phyloP scores from a whole-genome alignment of 1,139 yeast genomes.

The Neolecta irregularis region DNA sequence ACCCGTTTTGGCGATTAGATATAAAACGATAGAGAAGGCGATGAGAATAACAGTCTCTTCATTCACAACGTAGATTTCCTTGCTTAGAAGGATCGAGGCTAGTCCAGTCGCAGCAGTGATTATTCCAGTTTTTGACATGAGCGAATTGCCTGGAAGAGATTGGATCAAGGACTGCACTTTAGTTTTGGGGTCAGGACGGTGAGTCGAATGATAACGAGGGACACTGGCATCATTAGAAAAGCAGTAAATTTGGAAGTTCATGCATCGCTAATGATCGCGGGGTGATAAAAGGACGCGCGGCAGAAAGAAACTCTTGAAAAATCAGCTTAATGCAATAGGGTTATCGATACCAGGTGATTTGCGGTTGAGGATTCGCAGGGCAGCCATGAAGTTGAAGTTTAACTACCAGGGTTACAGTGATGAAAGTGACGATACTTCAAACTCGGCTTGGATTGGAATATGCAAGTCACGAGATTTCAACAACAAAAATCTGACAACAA shows the following conservation, averaged over 20 bases:
- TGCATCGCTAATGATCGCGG: not conserved
- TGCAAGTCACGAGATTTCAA: no score
- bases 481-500: no score
- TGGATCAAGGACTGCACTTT: slow-evolving; percentile 83
- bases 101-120: slow-evolving; percentile 93
- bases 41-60: slow-evolving; percentile 80
- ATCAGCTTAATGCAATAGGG: no score
- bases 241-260: no score
- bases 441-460: no score
- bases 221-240: no score
- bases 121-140: slow-evolving; percentile 82
- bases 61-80: slow-evolving; percentile 81
- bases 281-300: not conserved
- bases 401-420: no score
- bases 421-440: no score
- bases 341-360: no score
- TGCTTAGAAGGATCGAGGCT: slow-evolving; percentile 81
- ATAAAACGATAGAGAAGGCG: slow-evolving; percentile 64
- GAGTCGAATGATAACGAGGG: slow-evolving; percentile 3
- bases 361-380: no score
- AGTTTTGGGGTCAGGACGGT: slow-evolving; percentile 64
- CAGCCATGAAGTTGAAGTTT: no score
- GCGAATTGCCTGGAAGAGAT: slow-evolving; percentile 83
- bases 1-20: slow-evolving; percentile 66
- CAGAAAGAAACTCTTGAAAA: no score